Evolutionary conservation across 2,329 filamentous ascomycete genomes (phyloP).

Genomic region (Beauveria caledonica): DNA sequence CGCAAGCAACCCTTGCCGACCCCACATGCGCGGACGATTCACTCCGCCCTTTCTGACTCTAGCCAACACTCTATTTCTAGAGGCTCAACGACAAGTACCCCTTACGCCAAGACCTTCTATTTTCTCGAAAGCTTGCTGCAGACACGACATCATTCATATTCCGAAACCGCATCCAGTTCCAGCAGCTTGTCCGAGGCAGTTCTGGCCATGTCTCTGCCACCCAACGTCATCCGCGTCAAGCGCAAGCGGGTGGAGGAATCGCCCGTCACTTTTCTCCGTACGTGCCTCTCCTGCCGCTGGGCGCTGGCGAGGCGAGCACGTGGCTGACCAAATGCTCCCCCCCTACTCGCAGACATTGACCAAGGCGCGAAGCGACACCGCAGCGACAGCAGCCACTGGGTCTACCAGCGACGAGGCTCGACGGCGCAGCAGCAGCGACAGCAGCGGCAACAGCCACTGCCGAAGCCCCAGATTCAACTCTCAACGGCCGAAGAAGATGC

Average conservation of each 20-base stretch:
- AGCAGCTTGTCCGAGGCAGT: neutral
- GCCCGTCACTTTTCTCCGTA: conserved; percentile 49
- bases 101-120: neutral
- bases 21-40: neutral
- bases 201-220: conserved; percentile 45
- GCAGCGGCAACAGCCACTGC: conserved; percentile 13
- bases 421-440: conserved; percentile 18
- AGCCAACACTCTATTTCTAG: neutral
- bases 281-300: conserved; percentile 17
- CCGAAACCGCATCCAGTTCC: neutral
- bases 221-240: conserved; percentile 52
- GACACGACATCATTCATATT: neutral
- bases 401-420: conserved; percentile 46
- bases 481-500: conserved; percentile 32
- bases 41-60: neutral
- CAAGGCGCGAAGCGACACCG: conserved; percentile 44
- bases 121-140: neutral
- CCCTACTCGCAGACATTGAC: conserved; percentile 37
- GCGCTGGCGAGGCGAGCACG: neutral
- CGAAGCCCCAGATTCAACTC: conserved; percentile 40
- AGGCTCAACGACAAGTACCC: neutral
- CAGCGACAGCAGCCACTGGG: conserved; percentile 38
- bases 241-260: conserved; percentile 48
- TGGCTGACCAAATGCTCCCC: neutral
- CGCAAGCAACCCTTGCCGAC: neutral